Percentiles rank a stretch among this genome's conserved stretches.
These are phyloP conservation scores for Dactylellina leptospora DNA, from an alignment of 2,329 filamentous ascomycete species.

Conservation along the genomic window DNA sequence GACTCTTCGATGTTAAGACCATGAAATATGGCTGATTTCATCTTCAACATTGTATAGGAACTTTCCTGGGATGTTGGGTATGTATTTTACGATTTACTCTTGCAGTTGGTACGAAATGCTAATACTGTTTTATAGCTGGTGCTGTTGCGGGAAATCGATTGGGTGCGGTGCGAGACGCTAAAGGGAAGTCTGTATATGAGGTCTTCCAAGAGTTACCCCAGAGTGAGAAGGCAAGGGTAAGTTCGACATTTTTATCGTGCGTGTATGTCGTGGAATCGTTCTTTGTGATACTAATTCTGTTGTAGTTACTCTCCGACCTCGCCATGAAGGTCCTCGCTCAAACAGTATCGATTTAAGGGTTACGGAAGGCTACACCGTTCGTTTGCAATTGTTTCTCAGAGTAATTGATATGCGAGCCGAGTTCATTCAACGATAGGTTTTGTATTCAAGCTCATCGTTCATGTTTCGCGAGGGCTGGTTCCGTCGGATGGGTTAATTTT, in stretches of 20 bases:
- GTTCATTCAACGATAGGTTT: too few relatives aligned
- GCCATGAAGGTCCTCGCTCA: constrained; percentile 56
- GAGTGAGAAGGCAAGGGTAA: constrained; percentile 78
- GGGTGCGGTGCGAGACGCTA: constrained; percentile 87
- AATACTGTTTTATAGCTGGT: constrained; percentile 68
- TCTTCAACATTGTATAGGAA: constrained; percentile 66
- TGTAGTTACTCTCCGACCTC: constrained; percentile 56
- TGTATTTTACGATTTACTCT: neutral
- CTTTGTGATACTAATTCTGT: neutral
- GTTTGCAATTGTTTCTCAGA: too few relatives aligned
- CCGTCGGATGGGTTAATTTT: too few relatives aligned
- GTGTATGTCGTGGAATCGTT: neutral
- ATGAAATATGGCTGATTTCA: neutral
- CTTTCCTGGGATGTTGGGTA: constrained; percentile 77
- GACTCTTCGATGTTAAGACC: neutral
- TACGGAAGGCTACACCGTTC: neutral
- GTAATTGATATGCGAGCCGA: too few relatives aligned
- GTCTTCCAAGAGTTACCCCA: constrained; percentile 89
- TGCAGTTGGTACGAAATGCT: neutral
- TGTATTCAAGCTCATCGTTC: too few relatives aligned
- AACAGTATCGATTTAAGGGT: constrained; percentile 44
- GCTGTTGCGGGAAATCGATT: constrained; percentile 90
- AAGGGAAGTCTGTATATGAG: constrained; percentile 91
- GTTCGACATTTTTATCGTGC: neutral
- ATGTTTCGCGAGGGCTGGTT: too few relatives aligned